Base-by-base conservation (phyloP, 495 filamentous ascomycete species). In the Neurospora sp. region DNA sequence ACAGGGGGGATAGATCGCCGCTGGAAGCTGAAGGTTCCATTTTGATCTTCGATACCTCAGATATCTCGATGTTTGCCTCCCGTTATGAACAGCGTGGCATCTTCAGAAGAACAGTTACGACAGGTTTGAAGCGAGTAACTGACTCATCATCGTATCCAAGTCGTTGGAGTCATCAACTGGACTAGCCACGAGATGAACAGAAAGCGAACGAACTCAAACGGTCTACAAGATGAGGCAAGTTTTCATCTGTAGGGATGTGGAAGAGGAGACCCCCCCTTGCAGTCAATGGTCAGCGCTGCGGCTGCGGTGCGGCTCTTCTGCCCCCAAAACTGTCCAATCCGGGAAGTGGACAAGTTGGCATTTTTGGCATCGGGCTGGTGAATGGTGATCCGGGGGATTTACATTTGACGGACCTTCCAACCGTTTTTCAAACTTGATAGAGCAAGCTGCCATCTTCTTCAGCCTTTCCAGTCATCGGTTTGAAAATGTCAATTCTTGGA, bases 381-480 rank as follows among this genome's bases (percentile, higher is more conserved):
- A 46, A 8, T 62, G 54, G 20, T 54, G 46, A 62, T 62, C 49
- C 49, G 20, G 49, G 23, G 49, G 20, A 31, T 60, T 6, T 27
- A 20, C 39, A 40, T 11, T 39, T 35, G 3, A 41, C 49, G 23
- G 49, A 27, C 4, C 20, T 27, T 60, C 9, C 11, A 60, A 60
- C 49, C 20, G 49, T 27, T 11, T 27, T 9, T 35, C 35, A 35
- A 35, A 35, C 20, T 54, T 54, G 10, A 54, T 23, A 10, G 42
- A 5, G 40, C 14, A 16, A 46, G 18, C 7, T n/a, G 8, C 18
- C 42, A 46, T 20, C 8, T 46, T 46, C 42, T 46, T 46, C 40
- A 35, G 35, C 35, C 35, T 39, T 39, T 39, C 38, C 38, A 72
- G 72, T 74, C 72, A 76, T 76, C 70, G 62, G 35, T 71, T 46